Base-by-base conservation (phyloP, 805 yeast genomes). In the Wickerhamiella kazuoi region DNA sequence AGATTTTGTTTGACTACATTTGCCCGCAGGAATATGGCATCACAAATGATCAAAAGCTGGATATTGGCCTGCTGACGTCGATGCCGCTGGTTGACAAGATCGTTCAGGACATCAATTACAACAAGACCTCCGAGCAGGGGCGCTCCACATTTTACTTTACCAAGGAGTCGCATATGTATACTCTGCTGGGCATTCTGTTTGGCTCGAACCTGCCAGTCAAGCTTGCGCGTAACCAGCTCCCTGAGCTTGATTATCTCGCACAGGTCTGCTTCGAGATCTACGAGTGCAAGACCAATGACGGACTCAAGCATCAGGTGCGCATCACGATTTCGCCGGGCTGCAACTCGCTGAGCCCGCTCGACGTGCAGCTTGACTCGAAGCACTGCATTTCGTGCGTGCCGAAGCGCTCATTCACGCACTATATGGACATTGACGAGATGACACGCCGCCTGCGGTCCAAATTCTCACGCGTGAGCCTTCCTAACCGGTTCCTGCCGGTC, bases 21-120 rank as follows among this genome's bases (percentile, higher is more conserved):
- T 90, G 97, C 60, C 99, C 99, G 8, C 97, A 90, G 58, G 99
- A 90, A 55, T 90, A 90, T 55, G 99, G 99, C 46, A 90, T 90
- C 50, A 83, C 86, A 47, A 94, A 84, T 53, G 77, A 79, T 51
- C 98, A 90, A 58, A 90, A 90, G 55, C 68, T 90, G 44, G 99
- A 90, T 55, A 90, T 90, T 61, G 99, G 99, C 3, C 64, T 90
- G 41, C 64, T 90, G 50, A 90, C 99, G 0, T 82, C 95, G 2
- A 67, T 90, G 51, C 99, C 99, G 2, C 67, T 90, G 49, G 93
- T 95, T 1, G 80, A 76, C 56, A 93, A 83, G 59, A 79, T 90
- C 30, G 57, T 90, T 37, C 63, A 68, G 26, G 97, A 90, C 54
- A 74, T 90, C 34, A 74, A 79, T 42, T 70, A 71, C 37, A 84